Evolutionary conservation across 345 rosid species (phyloP), one percentile per base, ranked within the genome.

Genomic region (thale cress (Arabidopsis thaliana)): DNA sequence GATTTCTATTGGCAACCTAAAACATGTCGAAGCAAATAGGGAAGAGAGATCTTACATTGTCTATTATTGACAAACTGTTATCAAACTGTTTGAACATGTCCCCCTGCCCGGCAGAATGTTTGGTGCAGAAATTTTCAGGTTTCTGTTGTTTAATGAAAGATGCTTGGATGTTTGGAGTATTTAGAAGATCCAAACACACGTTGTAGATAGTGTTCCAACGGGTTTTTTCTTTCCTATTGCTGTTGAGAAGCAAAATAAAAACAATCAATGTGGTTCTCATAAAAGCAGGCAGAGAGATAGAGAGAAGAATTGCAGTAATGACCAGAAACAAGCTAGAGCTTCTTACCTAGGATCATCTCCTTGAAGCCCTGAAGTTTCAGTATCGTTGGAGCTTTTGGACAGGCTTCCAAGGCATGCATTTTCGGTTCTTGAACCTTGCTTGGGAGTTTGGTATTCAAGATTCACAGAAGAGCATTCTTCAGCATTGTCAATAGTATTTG

Each of bases 201-300:
- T 85, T 91, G 72, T 91, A 89, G 75, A 89, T 84, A 1, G 83
- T 85, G 71, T 73, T 84, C 96, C 96, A 91, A 37, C 78, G 85
- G 4, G 33, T 10, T 34, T 79, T 85, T 71, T 87, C 85, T 71
- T 65, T 77, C 51, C 79, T 73, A 67, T 79, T 79, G 79, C 76
- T 64, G 74, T 81, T 74, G 72, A 76, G 60, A 66, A 59, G 14
- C 38, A 36, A 44, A 33, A 51, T 6, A 24, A 63, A 68, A 52
- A 67, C 42, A 82, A 30, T 74, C 16, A 67, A 23, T 66, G 63
- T 72, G 71, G 45, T 52, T 68, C 57, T n/a, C 40, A 61, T 40
- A 13, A 36, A 61, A 62, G 30, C 7, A 16, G 44, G 60, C 12
- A 12, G 40, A 8, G 49, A 20, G 32, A 34, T 40, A 44, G 48